Conservation (phyloP, 306 rosid species). For the Dalbergia oliveri region DNA sequence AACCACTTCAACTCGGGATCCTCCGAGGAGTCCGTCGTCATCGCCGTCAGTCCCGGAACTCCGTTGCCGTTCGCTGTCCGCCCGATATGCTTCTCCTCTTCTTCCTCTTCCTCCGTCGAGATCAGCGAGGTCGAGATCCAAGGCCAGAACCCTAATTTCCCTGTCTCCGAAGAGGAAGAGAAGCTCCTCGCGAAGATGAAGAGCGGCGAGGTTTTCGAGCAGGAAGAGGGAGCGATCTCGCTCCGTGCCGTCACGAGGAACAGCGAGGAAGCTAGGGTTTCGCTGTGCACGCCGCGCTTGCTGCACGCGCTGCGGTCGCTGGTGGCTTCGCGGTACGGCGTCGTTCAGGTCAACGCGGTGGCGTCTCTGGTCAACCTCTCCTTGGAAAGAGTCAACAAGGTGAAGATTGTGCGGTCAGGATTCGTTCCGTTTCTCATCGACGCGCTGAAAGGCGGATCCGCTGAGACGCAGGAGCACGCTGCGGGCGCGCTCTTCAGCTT, state of each 20-base stretch:
- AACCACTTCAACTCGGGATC: slow-evolving; percentile 63
- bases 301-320: slow-evolving; percentile 59
- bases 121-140: slow-evolving; percentile 49
- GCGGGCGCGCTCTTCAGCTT: slow-evolving; percentile 94
- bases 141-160: slow-evolving; percentile 50
- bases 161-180: slow-evolving; percentile 61
- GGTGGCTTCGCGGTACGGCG: slow-evolving; percentile 63
- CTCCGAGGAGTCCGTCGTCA: slow-evolving; percentile 61
- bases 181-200: slow-evolving; percentile 54
- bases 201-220: slow-evolving; percentile 68
- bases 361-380: slow-evolving; percentile 90
- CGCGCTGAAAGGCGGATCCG: slow-evolving; percentile 67
- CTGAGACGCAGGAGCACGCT: slow-evolving; percentile 93
- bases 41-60: slow-evolving; percentile 59
- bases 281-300: slow-evolving; percentile 67
- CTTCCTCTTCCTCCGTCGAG: slow-evolving; percentile 68
- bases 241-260: slow-evolving; percentile 71
- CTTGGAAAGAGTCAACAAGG: slow-evolving; percentile 79
- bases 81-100: slow-evolving; percentile 69
- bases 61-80: slow-evolving; percentile 77
- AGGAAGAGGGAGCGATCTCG: slow-evolving; percentile 69
- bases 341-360: slow-evolving; percentile 77
- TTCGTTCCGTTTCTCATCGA: slow-evolving; percentile 76
- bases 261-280: slow-evolving; percentile 62
- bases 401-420: slow-evolving; percentile 83